Conservation (phyloP, 768 basidiomycete genomes). For the Rhizopogon rudus region DNA sequence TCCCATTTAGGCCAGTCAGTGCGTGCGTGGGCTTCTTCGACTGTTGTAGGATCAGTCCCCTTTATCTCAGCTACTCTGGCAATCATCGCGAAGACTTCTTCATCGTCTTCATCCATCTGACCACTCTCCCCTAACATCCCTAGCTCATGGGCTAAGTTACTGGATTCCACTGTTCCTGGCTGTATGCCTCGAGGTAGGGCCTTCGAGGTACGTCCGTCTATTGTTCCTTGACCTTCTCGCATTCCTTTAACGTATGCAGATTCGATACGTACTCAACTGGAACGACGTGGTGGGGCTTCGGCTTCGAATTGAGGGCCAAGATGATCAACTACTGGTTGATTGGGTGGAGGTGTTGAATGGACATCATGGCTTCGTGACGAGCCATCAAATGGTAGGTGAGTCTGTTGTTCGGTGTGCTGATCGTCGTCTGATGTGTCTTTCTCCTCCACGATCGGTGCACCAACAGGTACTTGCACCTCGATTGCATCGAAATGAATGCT, state of each 20-base stretch:
- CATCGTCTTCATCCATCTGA: conserved; percentile 4
- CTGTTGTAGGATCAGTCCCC: conserved; percentile 7
- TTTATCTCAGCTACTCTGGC: not conserved
- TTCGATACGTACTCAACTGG: not conserved
- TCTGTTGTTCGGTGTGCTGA: no score
- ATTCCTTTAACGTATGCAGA: conserved; percentile 4
- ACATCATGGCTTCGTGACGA: not conserved
- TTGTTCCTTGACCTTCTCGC: not conserved
- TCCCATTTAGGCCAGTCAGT: conserved; percentile 20
- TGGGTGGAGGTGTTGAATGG: not conserved
- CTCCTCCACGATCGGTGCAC: not conserved
- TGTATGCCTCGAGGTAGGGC: not conserved
- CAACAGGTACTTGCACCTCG: not conserved
- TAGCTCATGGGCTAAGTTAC: not conserved
- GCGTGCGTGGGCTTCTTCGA: conserved; percentile 15
- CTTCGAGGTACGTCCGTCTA: not conserved
- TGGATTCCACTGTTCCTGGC: not conserved
- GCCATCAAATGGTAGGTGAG: no score
- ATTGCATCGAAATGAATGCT: conserved; percentile 5
- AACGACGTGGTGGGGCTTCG: not conserved
- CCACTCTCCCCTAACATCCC: conserved; percentile 5
- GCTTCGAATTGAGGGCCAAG: not conserved
- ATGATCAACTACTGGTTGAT: not conserved
- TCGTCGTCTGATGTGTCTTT: not conserved
- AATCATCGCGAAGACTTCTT: not conserved